Conservation (phyloP, 2,329 filamentous ascomycete species). For the Diaporthe destruens region DNA sequence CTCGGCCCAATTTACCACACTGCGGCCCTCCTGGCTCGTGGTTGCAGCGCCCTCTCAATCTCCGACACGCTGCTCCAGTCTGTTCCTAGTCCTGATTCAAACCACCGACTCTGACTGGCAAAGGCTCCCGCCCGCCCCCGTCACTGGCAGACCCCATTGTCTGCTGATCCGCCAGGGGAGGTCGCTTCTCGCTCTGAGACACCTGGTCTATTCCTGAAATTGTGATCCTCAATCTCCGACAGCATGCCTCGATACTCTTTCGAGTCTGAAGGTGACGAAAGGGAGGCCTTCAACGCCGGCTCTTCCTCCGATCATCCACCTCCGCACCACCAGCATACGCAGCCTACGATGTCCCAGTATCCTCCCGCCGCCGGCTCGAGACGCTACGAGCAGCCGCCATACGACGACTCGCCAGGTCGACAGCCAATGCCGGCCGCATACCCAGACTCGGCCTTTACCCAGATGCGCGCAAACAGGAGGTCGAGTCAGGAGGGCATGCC, state of each 20-base stretch:
- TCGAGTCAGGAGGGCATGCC: slow-evolving; percentile 47
- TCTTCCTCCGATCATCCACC: slow-evolving; percentile 5
- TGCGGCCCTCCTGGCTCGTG: slow-evolving; percentile 19
- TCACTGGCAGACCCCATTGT: slow-evolving; percentile 1
- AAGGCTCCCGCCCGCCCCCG: slow-evolving; percentile 4
- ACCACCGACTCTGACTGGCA: slow-evolving; percentile 20
- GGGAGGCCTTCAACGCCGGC: slow-evolving; percentile 41
- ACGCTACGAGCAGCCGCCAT: slow-evolving; percentile 29
- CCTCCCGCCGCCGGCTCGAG: slow-evolving; percentile 30
- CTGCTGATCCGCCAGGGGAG: slow-evolving; percentile 11
- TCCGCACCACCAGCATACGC: slow-evolving; percentile 30
- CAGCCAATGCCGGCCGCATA: slow-evolving; percentile 48
- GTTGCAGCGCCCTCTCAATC: slow-evolving; percentile 31
- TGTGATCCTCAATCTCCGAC: slow-evolving; percentile 25
- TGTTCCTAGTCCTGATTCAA: slow-evolving; percentile 31
- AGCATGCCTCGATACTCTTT: slow-evolving; percentile 45
- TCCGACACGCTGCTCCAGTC: slow-evolving; percentile 33
- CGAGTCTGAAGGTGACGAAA: slow-evolving; percentile 44
- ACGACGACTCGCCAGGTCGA: slow-evolving; percentile 33
- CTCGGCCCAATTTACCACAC: slow-evolving; percentile 19
- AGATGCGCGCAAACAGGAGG: slow-evolving; percentile 52
- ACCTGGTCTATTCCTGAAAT: slow-evolving; percentile 15
- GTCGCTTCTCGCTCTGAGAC: slow-evolving; percentile 18
- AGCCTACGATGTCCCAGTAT: slow-evolving; percentile 27
- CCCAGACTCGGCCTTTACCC: slow-evolving; percentile 54